Base-by-base conservation (phyloP, 2,329 filamentous ascomycete genomes). In the Alternaria dauci region DNA sequence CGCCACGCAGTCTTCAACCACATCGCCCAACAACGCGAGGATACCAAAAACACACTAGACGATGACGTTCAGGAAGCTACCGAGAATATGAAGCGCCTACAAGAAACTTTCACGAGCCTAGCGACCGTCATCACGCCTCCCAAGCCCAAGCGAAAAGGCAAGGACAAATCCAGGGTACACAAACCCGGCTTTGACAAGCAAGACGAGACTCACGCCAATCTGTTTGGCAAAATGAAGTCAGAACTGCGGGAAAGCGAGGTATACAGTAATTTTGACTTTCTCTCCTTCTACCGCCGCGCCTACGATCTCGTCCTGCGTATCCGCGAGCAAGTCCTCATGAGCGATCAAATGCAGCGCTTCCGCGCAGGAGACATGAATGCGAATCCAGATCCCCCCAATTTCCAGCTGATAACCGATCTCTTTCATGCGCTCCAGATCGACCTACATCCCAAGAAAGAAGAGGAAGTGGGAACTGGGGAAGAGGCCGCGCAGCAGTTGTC, bases 221-320 rank as follows among this genome's bases (percentile, higher is more conserved):
- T 64, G 2, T 50, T 71, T 11, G 44, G 36, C 11, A 62, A 62
- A 14, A 50, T 50, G 46, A 50, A 34, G 32, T 50, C 46, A 38
- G 50, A 42, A 50, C 58, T 71, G 30, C 44, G 54, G 26, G 52
- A 51, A 5, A 39, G 62, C 11, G 67, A 72, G 43, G 23, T 70
- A 5, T 62, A 70, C 39, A 60, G 50, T 18, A 56, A 61, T 44
- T 72, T 71, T 56, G 68, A 72, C 43, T 68, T 70, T 39, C 65
- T 69, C 8, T 50, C 58, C 12, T 63, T 70, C 52, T 71, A 63
- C 50, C 65, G 67, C 2, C 63, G 68, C 12, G 58, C 53, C 11
- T 67, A 54, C 50, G 39, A 43, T 2, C 43, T 67, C 16, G n/a
- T 68, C 9, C 30, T 43, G 1, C 47, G 55, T 16, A 54, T 71